Evolutionary conservation across 2,329 filamentous ascomycete species (phyloP).

Genomic region (Pseudogymnoascus sp.): DNA sequence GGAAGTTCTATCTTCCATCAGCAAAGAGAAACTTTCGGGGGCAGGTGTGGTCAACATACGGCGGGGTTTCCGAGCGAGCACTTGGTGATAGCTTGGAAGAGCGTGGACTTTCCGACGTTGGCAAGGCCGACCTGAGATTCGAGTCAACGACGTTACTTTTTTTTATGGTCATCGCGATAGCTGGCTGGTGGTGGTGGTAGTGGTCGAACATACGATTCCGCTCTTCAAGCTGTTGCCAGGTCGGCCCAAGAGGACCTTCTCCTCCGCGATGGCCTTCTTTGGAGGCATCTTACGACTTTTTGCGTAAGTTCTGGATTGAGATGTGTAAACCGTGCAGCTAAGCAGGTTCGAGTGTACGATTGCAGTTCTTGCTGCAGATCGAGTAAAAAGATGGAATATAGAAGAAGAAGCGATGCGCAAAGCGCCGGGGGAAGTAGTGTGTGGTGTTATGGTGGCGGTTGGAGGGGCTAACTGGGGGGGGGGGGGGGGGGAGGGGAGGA

Average conservation of each 20-base stretch:
- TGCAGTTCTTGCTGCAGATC: slow-evolving; percentile 41
- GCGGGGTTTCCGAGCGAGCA: slow-evolving; percentile 94
- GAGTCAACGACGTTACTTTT: slow-evolving; percentile 12
- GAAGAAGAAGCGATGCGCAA: slow-evolving; percentile 37
- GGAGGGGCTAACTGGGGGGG: slow-evolving; percentile 16
- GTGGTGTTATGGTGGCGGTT: slow-evolving; percentile 12
- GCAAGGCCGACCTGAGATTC: slow-evolving; percentile 77
- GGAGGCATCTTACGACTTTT: slow-evolving; percentile 76
- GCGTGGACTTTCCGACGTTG: slow-evolving; percentile 98
- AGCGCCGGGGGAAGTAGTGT: slow-evolving; percentile 20
- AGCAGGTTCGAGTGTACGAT: slow-evolving; percentile 28
- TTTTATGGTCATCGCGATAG: slow-evolving; percentile 15
- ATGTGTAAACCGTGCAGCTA: slow-evolving; percentile 32
- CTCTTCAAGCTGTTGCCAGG: slow-evolving; percentile 98
- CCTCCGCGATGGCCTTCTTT: slow-evolving; percentile 85
- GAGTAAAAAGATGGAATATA: slow-evolving; percentile 42
- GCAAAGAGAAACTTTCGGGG: slow-evolving; percentile 21
- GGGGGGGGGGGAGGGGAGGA: no score
- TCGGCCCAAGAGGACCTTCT: slow-evolving; percentile 92
- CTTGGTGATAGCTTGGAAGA: slow-evolving; percentile 99
- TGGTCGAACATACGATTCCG: slow-evolving; percentile 70
- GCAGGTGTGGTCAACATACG: slow-evolving; percentile 43
- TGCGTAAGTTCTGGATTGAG: slow-evolving; percentile 47
- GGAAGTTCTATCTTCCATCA: slow-evolving; percentile 68
- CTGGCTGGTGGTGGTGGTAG: slow-evolving; percentile 1